Base-by-base conservation (phyloP, 805 yeast genomes). In the Yamadazyma sp. region DNA sequence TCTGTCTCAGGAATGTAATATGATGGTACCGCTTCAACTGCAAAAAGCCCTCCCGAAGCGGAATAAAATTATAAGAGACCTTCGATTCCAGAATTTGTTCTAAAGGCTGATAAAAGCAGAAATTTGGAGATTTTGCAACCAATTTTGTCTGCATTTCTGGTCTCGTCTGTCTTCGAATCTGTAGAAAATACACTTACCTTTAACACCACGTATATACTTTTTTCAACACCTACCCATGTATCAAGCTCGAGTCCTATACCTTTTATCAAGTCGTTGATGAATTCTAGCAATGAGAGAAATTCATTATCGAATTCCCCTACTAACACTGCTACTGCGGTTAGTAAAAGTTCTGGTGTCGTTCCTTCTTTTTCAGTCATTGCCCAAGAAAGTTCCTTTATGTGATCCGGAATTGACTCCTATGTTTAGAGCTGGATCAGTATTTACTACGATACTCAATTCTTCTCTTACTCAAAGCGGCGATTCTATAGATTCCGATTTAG, bases 361-460 rank as follows among this genome's bases (percentile, higher is more conserved):
- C n/a, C n/a, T n/a, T n/a, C n/a, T n/a, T n/a, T n/a, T n/a, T n/a
- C n/a, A n/a, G n/a, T n/a, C n/a, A n/a, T n/a, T n/a, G n/a, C n/a
- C n/a, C n/a, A n/a, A n/a, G n/a, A n/a, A n/a, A n/a, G n/a, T n/a
- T n/a, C n/a, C n/a, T n/a, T n/a, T n/a, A n/a, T n/a, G n/a, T n/a
- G n/a, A n/a, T n/a, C n/a, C n/a, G n/a, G n/a, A n/a, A n/a, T n/a
- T n/a, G n/a, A n/a, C 14, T 23, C 41, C 44, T 13, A 28, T 17
- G 5, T 18, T 31, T 14, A 27, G 44, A 13, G 14, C 14, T 12
- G 48, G 45, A 1, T 42, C 45, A 6, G 32, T 38, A 9, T 37
- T 37, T 12, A 44, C 44, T 4, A 44, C 29, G 11, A 35, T 38
- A 8, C 38, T 41, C 35, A 35, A 24, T 11, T 24, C 42, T 13